These are phyloP conservation scores for Neltuma alba DNA, from an alignment of 306 rosid genomes.

Conservation along the genomic window DNA sequence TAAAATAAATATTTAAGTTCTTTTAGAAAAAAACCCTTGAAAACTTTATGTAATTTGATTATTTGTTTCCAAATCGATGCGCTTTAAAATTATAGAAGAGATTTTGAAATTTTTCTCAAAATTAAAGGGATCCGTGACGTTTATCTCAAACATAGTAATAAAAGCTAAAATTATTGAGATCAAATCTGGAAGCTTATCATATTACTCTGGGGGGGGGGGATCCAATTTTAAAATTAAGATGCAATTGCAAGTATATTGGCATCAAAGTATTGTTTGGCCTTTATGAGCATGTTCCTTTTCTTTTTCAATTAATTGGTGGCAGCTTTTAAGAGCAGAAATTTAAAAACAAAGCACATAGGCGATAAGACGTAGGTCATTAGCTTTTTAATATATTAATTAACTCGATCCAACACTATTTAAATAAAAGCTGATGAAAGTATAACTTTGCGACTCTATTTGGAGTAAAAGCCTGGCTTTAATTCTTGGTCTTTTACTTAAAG, in stretches of 20 bases:
- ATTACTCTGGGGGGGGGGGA: too few species aligned
- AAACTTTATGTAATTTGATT: neutral
- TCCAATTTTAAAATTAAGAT: conserved; percentile 7
- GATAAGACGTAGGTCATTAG: conserved; percentile 37
- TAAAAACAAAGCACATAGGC: conserved; percentile 27
- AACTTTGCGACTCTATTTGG: conserved; percentile 37
- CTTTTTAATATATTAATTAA: conserved; percentile 32
- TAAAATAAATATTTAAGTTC: neutral
- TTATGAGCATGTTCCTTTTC: conserved; percentile 15
- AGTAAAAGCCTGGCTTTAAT: conserved; percentile 43
- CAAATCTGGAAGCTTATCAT: neutral
- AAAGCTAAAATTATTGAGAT: neutral
- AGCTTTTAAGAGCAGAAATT: conserved; percentile 46
- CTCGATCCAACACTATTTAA: conserved; percentile 41
- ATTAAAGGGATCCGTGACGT: neutral
- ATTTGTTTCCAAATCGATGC: neutral
- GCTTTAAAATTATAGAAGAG: neutral
- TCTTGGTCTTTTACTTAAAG: conserved; percentile 20
- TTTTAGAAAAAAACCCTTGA: neutral
- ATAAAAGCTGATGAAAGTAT: conserved; percentile 39
- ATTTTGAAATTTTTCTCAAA: neutral
- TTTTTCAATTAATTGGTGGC: conserved; percentile 42
- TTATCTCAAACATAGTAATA: neutral
- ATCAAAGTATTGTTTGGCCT: conserved; percentile 18
- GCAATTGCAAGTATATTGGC: conserved; percentile 21